Base-by-base conservation (phyloP, 306 rosid species). In the Glycyrrhiza uralensis region DNA sequence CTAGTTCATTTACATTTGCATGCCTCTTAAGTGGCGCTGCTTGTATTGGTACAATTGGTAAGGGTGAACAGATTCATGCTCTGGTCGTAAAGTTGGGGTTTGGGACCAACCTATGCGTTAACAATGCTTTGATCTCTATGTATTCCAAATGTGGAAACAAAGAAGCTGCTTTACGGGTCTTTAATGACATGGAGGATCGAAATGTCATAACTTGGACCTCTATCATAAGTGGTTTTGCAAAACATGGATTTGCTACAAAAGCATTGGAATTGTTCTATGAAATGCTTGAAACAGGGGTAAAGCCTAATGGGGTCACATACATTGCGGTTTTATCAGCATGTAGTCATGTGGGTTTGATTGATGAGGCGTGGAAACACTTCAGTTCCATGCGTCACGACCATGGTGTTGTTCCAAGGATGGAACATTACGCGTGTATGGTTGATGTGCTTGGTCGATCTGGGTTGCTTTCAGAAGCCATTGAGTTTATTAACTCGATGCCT, bases 11-110 rank as follows among this genome's bases (percentile, higher is more conserved):
- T 79, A 82, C 89, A 46, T 84, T 62, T 82, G 90, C 87, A 38
- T 82, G 88, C 72, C 90, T 88, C 61, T 81, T 88, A 29, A 85
- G 93, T 65, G 93, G 84, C 4, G 90, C 90, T 62, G 93, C 90
- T 41, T 79, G 78, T 73, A 56, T 84, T 1, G 87, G 87, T 54
- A 26, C 83, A 49, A 72, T 85, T 46, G 76, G 78, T 28, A 83
- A 84, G 77, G 93, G 93, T 2, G 93, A 85, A 67, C 90, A 88
- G 64, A 80, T 85, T 64, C 90, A 88, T 79, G 84, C 87, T 23
- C 52, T 66, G 22, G 39, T 81, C 8, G 41, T 85, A 18, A 85
- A 88, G 71, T 81, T 77, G 0, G 90, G 90, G 11, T 77, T 74
- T 63, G 76, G 74, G 5, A 67, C 59, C 18, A 66, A 81, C 61